A percentile compares a stretch with the other conserved stretches of the same genome.
phyloP scores from a whole-genome alignment of 2,329 filamentous ascomycete genomes.

The Colletotrichum filicis region DNA sequence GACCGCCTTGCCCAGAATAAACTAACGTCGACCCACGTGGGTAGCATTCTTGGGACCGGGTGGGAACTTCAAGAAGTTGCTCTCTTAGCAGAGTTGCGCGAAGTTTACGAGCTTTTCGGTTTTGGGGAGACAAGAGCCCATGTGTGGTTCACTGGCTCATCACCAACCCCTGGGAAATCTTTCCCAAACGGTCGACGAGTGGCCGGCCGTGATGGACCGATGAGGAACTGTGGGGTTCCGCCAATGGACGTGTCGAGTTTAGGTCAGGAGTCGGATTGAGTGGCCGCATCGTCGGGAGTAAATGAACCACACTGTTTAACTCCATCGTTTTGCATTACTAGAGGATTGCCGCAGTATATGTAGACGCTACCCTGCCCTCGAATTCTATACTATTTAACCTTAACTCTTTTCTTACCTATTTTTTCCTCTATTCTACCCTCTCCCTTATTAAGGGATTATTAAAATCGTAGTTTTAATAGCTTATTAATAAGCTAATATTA shows the following conservation, averaged over 20 bases:
- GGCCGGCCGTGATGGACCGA: conserved; percentile 14
- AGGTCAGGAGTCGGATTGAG: conserved; percentile 23
- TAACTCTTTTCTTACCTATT: too few relatives aligned
- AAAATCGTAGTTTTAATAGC: too few relatives aligned
- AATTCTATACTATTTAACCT: too few relatives aligned
- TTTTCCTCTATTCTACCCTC: too few relatives aligned
- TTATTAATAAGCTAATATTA: too few relatives aligned
- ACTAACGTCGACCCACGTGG: conserved; percentile 13
- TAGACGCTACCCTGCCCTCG: too few relatives aligned
- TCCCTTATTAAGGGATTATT: too few relatives aligned
- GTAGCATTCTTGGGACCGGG: neutral
- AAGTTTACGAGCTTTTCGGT: neutral
- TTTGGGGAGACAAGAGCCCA: neutral
- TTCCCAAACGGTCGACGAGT: neutral
- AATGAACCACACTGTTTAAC: too few relatives aligned
- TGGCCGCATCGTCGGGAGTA: conserved; percentile 28
- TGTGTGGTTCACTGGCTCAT: neutral
- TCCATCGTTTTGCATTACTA: too few relatives aligned
- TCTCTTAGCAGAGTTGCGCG: neutral
- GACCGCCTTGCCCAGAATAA: conserved; percentile 16
- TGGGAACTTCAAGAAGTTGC: neutral
- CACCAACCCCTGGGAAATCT: too few relatives aligned
- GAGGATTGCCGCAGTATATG: too few relatives aligned
- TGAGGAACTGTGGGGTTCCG: conserved; percentile 13
- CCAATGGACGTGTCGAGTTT: conserved; percentile 17